phyloP scores from a whole-genome alignment of 208 protist species.

The Trypanosoma scelopori region DNA sequence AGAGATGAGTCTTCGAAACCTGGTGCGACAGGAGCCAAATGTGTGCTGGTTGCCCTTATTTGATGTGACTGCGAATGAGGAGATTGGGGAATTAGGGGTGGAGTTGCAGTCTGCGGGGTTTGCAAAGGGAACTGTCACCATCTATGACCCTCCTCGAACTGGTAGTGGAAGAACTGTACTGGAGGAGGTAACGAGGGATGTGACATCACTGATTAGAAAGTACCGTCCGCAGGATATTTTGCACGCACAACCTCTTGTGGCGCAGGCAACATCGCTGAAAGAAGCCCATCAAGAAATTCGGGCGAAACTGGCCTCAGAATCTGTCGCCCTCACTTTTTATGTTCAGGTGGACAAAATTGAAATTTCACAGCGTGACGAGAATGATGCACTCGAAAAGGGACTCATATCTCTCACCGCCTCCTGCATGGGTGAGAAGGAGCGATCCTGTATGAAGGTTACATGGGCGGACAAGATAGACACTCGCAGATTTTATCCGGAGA shows the following conservation, averaged over 20 bases:
- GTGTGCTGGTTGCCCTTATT: constrained; percentile 68
- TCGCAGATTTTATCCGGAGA: constrained; percentile 33
- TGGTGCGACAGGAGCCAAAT: constrained; percentile 70
- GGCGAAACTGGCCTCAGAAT: constrained; percentile 36
- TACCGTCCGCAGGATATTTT: constrained; percentile 50
- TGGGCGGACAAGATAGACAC: constrained; percentile 31
- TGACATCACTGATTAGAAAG: constrained; percentile 70
- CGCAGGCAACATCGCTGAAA: constrained; percentile 50
- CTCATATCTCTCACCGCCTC: constrained; percentile 43
- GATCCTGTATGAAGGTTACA: constrained; percentile 36
- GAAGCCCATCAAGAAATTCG: constrained; percentile 70
- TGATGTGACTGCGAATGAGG: constrained; percentile 10
- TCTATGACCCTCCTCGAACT: constrained; percentile 32
- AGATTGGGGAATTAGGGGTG: constrained; percentile 52
- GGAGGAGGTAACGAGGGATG: constrained; percentile 62
- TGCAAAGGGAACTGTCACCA: constrained; percentile 40
- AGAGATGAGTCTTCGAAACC: constrained; percentile 50
- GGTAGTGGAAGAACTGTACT: constrained; percentile 5
- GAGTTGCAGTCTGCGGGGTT: constrained; percentile 80
- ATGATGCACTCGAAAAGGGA: constrained; percentile 37
- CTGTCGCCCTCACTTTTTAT: constrained; percentile 67
- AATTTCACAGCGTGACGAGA: constrained; percentile 36
- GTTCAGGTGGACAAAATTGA: constrained; percentile 63
- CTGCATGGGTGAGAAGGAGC: constrained; percentile 44
- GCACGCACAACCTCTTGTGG: constrained; percentile 72